These are phyloP conservation scores for Lipomyces spencermartinsiae DNA, from an alignment of 805 yeast species.

Conservation along the genomic window DNA sequence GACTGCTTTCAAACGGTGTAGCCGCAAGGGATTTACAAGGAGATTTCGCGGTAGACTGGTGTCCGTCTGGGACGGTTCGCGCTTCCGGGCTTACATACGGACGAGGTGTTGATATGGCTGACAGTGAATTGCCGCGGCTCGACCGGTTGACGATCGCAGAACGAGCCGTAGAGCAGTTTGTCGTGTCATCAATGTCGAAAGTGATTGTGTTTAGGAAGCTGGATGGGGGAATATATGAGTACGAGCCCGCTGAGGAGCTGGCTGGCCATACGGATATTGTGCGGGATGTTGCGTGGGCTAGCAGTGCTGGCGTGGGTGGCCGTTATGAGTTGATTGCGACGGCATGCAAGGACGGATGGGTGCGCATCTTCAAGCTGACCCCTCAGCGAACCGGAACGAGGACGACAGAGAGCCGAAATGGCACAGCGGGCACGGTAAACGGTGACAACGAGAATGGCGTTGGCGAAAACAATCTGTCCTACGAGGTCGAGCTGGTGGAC, in stretches of 20 bases:
- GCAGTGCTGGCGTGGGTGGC: constrained; percentile 54
- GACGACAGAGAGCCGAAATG: constrained; percentile 22
- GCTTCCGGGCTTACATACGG: background rate
- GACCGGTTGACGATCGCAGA: constrained; percentile 77
- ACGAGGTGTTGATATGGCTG: background rate
- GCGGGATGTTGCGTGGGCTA: constrained; percentile 36
- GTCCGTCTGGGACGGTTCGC: constrained; percentile 26
- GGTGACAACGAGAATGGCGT: constrained; percentile 17
- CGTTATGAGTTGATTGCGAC: constrained; percentile 89
- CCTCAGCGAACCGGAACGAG: constrained; percentile 7
- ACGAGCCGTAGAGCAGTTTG: constrained; percentile 81
- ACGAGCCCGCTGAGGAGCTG: constrained; percentile 48
- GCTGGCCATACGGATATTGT: constrained; percentile 64
- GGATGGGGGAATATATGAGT: constrained; percentile 54
- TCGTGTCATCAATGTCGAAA: constrained; percentile 84
- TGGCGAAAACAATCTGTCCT: constrained; percentile 27
- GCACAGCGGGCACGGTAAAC: constrained; percentile 19
- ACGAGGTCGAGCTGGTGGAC: constrained; percentile 65
- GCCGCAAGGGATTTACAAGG: constrained; percentile 30
- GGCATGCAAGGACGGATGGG: constrained; percentile 93
- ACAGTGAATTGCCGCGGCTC: constrained; percentile 12
- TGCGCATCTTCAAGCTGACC: constrained; percentile 78
- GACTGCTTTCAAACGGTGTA: background rate
- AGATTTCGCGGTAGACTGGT: constrained; percentile 34
- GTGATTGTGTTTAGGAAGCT: constrained; percentile 74